Percentiles rank a stretch among this genome's conserved stretches.
Evolutionary conservation across 768 basidiomycete species (phyloP).

Genomic region (Baorangia bicolor): DNA sequence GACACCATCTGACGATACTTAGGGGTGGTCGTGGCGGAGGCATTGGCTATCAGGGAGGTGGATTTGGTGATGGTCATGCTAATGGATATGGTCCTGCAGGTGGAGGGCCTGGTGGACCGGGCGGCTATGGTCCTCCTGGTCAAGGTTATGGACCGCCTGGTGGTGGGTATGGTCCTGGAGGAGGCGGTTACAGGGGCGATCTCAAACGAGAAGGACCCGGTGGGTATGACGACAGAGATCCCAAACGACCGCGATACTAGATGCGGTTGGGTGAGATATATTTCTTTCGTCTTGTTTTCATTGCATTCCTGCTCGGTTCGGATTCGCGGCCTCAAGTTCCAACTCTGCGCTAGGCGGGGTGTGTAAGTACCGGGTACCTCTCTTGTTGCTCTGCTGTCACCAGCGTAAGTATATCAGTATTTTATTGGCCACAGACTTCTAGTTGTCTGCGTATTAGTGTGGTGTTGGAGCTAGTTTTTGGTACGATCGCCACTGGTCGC

Average conservation of each 20-base stretch:
- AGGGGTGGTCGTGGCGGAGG: slow-evolving; percentile 70
- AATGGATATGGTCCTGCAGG: slow-evolving; percentile 56
- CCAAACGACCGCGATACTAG: slow-evolving; percentile 82
- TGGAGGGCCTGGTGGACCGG: slow-evolving; percentile 41
- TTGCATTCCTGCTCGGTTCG: slow-evolving; percentile 21
- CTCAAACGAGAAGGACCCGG: slow-evolving; percentile 75
- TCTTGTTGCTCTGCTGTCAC: slow-evolving; percentile 28
- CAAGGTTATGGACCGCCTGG: slow-evolving; percentile 46
- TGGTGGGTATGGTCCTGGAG: slow-evolving; percentile 43
- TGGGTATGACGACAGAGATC: slow-evolving; percentile 79
- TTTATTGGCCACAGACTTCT: slow-evolving; percentile 20
- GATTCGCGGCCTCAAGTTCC: slow-evolving; percentile 25
- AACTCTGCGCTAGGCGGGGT: slow-evolving; percentile 32
- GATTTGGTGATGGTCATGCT: slow-evolving; percentile 51
- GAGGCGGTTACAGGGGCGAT: slow-evolving; percentile 65
- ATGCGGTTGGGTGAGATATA: slow-evolving; percentile 36
- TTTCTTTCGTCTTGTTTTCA: slow-evolving; percentile 27
- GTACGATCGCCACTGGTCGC: not conserved
- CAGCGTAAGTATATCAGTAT: slow-evolving; percentile 40
- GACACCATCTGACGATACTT: slow-evolving; percentile 18
- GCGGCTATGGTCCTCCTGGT: slow-evolving; percentile 41
- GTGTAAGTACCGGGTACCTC: slow-evolving; percentile 33
- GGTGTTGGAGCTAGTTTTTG: slow-evolving; percentile 7
- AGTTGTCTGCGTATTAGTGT: slow-evolving; percentile 5
- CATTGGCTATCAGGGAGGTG: slow-evolving; percentile 66